Base-by-base conservation (phyloP, 2,329 filamentous ascomycete genomes). In the Colletotrichum sidae region DNA sequence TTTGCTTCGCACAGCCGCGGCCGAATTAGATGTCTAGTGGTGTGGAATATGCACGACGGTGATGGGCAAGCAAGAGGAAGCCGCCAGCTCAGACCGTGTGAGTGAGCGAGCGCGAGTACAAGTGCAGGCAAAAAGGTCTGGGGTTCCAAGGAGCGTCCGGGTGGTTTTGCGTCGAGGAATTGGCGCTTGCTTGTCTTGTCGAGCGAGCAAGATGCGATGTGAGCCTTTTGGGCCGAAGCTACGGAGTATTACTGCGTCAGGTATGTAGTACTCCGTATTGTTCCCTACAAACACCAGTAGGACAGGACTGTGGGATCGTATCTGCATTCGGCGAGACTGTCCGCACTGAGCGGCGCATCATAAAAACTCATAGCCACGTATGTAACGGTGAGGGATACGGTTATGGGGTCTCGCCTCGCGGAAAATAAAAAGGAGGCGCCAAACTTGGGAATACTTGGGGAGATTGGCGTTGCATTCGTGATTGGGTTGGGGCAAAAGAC, bases 391-490 rank as follows among this genome's bases (percentile, higher is more conserved):
- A 25, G 4, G 3, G 25, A 4, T 25, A 39, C 57, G 51, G 46
- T 41, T 34, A 64, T 11, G 51, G 37, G 42, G 25, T 52, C 35
- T 47, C 52, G 25, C 62, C 46, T 54, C 58, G 34, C 56, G 52
- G 52, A 46, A 39, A 60, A 51, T 60, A 51, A 55, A 49, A 60
- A 49, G 42, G 42, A 60, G 50, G 57, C 53, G 56, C 34, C 50
- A 34, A 46, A 11, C 39, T 33, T 41, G 45, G 51, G 51, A 39
- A 39, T 4, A 25, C 17, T 50, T 55, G 17, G 13, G 25, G 35
- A 47, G n/a, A 13, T 47, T 59, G 8, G 12, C 17, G 10, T 25
- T 15, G 10, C 12, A 34, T 13, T 39, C 15, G 39, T 34, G 37
- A 15, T 15, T 13, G 39, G 56, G 34, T 50, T 51, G 42, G 56